These are phyloP conservation scores for Apiospora malaysiana DNA, from an alignment of 2,329 filamentous ascomycete species.

Conservation along the genomic window DNA sequence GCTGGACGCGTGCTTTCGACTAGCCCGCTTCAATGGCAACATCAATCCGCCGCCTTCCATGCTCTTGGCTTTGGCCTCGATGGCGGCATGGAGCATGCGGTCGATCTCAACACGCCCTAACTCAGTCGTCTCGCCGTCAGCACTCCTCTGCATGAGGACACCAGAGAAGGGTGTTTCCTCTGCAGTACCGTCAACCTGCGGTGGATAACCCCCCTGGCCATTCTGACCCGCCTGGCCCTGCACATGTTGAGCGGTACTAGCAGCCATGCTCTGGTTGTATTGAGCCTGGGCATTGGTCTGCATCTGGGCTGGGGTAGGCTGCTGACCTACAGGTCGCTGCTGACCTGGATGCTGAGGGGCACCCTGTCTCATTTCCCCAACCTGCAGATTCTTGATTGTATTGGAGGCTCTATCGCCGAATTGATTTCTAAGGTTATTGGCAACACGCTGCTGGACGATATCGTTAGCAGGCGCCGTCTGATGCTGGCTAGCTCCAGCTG, in stretches of 20 bases:
- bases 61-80: constrained; percentile 67
- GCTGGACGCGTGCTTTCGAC: constrained; percentile 10
- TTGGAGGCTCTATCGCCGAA: constrained; percentile 70
- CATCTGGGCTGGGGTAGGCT: constrained; percentile 32
- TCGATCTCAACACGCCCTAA: constrained; percentile 71
- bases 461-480: constrained; percentile 35
- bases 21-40: constrained; percentile 64
- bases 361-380: constrained; percentile 38
- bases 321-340: constrained; percentile 33
- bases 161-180: constrained; percentile 64
- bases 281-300: constrained; percentile 36
- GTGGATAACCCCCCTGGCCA: constrained; percentile 47
- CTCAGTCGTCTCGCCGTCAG: constrained; percentile 59
- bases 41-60: constrained; percentile 80
- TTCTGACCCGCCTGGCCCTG: constrained; percentile 40
- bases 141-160: constrained; percentile 63
- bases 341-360: constrained; percentile 33
- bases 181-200: constrained; percentile 77
- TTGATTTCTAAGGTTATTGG: constrained; percentile 60
- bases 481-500: neutral
- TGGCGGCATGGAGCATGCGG: constrained; percentile 69
- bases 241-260: constrained; percentile 35
- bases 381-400: constrained; percentile 68
- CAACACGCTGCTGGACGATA: constrained; percentile 60
- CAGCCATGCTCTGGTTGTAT: constrained; percentile 32